Evolutionary conservation across 1,284 basidiomycete species (phyloP), one percentile per base, ranked within the genome.

Genomic region (Cutaneotrichosporon sp.): DNA sequence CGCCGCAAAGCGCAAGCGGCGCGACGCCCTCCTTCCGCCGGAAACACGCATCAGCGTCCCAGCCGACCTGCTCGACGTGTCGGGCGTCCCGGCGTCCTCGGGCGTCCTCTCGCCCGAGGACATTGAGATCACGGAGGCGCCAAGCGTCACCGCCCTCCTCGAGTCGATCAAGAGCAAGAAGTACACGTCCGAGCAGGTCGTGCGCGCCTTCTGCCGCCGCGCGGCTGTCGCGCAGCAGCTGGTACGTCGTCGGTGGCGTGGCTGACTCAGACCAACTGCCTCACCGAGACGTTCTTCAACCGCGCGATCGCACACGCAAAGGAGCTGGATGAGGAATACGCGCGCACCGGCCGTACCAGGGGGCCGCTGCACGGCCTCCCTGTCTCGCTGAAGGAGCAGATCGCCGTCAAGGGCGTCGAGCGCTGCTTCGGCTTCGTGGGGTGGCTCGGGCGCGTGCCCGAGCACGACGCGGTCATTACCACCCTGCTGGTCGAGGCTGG

Each of bases 201-300:
- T 63, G 7, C 27, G 60, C 6, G 78, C 90, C 0, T 92, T 89
- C 75, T 86, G 86, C 73, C 92, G 92, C 79, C 83, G 90, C 24
- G 89, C 91, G 0, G 83, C 89, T 45, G 78, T 92, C 54, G 90
- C 91, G 1, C 91, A 92, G 60, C 91, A 92, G 72, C 78, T 91
- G 13, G 43, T 45, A 13, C n/a, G 43, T 22, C 43, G 1, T 4
- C n/a, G 7, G 6, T 24, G 6, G n/a, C 6, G 18, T 6, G 3
- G 20, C 20, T 45, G 43, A 45, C n/a, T 1, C n/a, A 45, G 43
- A 70, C 78, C 65, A 64, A 81, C 74, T 78, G 79, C 69, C 22
- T 82, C 58, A 66, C 80, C 50, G 77, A 79, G 63, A 73, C 81
- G 54, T 73, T 79, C 59, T 76, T 81, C 61, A 73, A 77, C 1